phyloP scores from a whole-genome alignment of 257 asterid genomes.

The Hygrophila difformis region DNA sequence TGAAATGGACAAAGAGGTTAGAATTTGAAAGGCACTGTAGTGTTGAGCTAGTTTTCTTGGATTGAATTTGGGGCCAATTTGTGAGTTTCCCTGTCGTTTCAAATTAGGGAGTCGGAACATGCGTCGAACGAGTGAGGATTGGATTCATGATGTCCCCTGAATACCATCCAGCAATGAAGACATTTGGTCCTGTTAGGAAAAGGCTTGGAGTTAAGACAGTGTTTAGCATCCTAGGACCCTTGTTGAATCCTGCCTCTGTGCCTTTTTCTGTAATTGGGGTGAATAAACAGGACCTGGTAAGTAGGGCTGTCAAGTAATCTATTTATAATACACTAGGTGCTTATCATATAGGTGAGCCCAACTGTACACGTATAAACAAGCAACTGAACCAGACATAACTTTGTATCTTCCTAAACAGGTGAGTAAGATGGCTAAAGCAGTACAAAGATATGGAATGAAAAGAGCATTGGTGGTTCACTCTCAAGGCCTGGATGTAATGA shows the following conservation, averaged over 20 bases:
- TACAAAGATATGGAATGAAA: constrained; percentile 64
- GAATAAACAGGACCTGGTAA: constrained; percentile 46
- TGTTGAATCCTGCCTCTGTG: constrained; percentile 65
- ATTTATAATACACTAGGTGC: not conserved
- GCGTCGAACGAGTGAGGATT: constrained; percentile 55
- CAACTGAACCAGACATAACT: constrained; percentile 2
- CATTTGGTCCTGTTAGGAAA: constrained; percentile 53
- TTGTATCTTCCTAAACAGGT: constrained; percentile 29
- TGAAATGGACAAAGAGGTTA: no score
- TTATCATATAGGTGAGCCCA: not conserved
- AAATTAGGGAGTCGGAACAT: constrained; percentile 54
- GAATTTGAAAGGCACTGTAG: no score
- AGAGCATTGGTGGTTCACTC: constrained; percentile 73
- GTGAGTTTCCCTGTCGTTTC: no score
- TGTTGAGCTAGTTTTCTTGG: no score
- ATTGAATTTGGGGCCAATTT: no score
- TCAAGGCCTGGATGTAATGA: constrained; percentile 71
- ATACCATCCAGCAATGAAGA: constrained; percentile 71
- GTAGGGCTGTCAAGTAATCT: constrained; percentile 1
- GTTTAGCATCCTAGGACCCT: constrained; percentile 63
- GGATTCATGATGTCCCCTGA: constrained; percentile 69
- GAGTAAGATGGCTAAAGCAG: constrained; percentile 55
- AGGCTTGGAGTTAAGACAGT: constrained; percentile 64
- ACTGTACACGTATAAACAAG: not conserved
- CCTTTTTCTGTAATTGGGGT: constrained; percentile 71